These are phyloP conservation scores for Wolfiporia cocos DNA, from an alignment of 1,284 basidiomycete genomes.

Conservation along the genomic window DNA sequence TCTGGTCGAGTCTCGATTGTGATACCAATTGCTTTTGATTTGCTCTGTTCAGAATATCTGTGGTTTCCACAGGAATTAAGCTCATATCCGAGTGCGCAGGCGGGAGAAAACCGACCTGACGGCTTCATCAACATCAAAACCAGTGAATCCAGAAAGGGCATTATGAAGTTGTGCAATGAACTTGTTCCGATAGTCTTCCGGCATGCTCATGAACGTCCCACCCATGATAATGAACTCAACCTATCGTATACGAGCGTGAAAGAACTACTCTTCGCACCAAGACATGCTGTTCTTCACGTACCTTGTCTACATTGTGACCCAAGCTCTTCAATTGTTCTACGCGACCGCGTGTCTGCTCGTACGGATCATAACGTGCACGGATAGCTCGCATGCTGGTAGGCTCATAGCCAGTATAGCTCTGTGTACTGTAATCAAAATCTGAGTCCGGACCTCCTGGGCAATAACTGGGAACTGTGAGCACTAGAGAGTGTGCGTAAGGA, in stretches of 20 bases:
- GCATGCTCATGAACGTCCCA: slow-evolving; percentile 99
- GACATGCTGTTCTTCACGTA: slow-evolving; percentile 21
- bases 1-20: slow-evolving; percentile 99
- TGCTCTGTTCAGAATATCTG: slow-evolving; percentile 93
- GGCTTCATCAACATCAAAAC: slow-evolving; percentile 94
- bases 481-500: neutral
- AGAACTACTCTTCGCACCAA: too few species aligned
- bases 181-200: slow-evolving; percentile 89
- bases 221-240: slow-evolving; percentile 99
- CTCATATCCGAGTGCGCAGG: too few species aligned
- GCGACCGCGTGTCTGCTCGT: slow-evolving; percentile 93
- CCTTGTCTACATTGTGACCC: slow-evolving; percentile 97
- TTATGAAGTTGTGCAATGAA: slow-evolving; percentile 98
- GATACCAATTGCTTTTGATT: slow-evolving; percentile 98
- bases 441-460: slow-evolving; percentile 99
- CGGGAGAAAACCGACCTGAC: slow-evolving; percentile 60
- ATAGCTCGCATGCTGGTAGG: slow-evolving; percentile 99
- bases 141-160: slow-evolving; percentile 92
- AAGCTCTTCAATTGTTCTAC: slow-evolving; percentile 94
- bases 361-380: slow-evolving; percentile 96
- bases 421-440: slow-evolving; percentile 99
- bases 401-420: slow-evolving; percentile 96
- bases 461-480: slow-evolving; percentile 51
- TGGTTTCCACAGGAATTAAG: too few species aligned
- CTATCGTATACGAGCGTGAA: slow-evolving; percentile 29